phyloP scores from a whole-genome alignment of 148 eudicot genomes.

The Camellia granthamiana region DNA sequence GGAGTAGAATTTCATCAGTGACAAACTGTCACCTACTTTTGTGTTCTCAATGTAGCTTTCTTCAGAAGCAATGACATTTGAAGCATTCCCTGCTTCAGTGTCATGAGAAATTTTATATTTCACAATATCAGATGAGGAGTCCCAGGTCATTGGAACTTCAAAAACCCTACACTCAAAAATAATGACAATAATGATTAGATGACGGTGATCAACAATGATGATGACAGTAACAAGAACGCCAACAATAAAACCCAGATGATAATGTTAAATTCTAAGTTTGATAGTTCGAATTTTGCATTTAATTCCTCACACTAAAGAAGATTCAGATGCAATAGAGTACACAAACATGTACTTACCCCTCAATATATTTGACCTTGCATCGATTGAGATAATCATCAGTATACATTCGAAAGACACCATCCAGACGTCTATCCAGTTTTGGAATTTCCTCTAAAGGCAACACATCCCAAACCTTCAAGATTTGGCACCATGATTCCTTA shows the following conservation, averaged over 20 bases:
- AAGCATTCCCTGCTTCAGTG: neutral
- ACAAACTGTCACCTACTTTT: constrained; percentile 34
- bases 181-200: too few species aligned
- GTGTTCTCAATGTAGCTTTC: constrained; percentile 21
- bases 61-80: neutral
- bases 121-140: constrained; percentile 24
- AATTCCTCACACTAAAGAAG: neutral
- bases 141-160: constrained; percentile 49
- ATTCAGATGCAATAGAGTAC: neutral
- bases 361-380: constrained; percentile 30
- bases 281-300: too few species aligned
- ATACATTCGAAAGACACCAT: constrained; percentile 30
- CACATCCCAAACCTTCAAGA: constrained; percentile 49
- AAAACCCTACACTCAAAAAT: constrained; percentile 23
- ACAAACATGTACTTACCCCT: constrained; percentile 30
- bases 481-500: constrained; percentile 23
- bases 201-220: neutral
- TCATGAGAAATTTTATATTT: constrained; percentile 9
- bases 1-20: constrained; percentile 42
- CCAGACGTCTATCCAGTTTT: constrained; percentile 26
- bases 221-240: neutral
- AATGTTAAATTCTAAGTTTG: too few species aligned
- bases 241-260: neutral
- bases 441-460: constrained; percentile 34
- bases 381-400: constrained; percentile 22